Evolutionary conservation across 2,329 filamentous ascomycete genomes (phyloP), one percentile per base, ranked within the genome.

Genomic region (Colletotrichum scovillei): DNA sequence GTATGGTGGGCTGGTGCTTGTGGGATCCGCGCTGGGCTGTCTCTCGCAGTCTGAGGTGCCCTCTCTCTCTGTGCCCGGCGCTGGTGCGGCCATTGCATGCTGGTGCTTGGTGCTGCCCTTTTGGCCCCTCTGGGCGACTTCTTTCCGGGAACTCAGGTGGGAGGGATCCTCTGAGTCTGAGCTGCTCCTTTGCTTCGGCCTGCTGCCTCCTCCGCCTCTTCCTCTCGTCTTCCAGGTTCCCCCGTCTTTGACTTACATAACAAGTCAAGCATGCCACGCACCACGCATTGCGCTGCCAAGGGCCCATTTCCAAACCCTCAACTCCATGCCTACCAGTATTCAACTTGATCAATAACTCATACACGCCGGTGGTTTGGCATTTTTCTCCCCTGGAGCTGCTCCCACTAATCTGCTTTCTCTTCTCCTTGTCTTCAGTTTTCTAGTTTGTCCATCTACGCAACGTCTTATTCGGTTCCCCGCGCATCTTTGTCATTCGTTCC

Each of bases 221-320:
- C 58, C 38, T 49, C 42, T 73, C 60, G 67, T 74, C 60, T 74
- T 57, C 72, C 30, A 74, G 69, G 72, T 57, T 46, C 59, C 69
- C 72, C 72, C 68, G 68, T 72, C 57, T 59, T 67, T 59, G 58
- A 71, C 72, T 74, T 74, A 74, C 72, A 74, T 74, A 74, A 74
- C 72, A 74, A 74, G 63, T 74, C 67, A 56, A 68, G 72, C 72
- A 74, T 74, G 68, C 72, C 72, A 74, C 71, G 57, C 71, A 73
- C 72, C 68, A 71, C 57, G 72, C 63, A 72, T 63, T 72, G 68
- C 38, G 52, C 72, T 69, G 69, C 66, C 59, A 67, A 67, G 63
- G 58, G 67, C 57, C 67, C 63, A 57, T 71, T 28, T 68, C 35
- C 68, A 67, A 63, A 71, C 63, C 63, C 58, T 74, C 63, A 72